Evolutionary conservation across 768 basidiomycete species (phyloP), one percentile per base, ranked within the genome.

Genomic region (Trametes coccinea): DNA sequence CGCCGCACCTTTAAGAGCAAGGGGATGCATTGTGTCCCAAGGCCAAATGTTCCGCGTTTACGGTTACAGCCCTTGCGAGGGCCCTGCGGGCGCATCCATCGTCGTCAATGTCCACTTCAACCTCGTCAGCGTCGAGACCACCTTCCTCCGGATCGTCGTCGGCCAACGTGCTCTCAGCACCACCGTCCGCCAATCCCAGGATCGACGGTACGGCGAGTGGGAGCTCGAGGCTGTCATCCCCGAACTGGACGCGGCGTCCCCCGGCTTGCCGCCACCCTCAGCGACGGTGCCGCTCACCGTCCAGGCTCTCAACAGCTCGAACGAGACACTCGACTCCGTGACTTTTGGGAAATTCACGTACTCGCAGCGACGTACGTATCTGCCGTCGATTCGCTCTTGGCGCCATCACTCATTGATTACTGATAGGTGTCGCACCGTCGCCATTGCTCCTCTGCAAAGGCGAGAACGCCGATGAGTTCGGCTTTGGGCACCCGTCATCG

Each of bases 291-390:
- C 80, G 7, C 76, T 89, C 54, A 83, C 84, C 16, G 83, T 89
- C 30, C 85, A 89, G 70, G 85, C 84, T 10, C 75, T 90, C 56
- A 81, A 83, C 72, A 74, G 78, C 55, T 76, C 82, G 16, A 80
- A 83, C 62, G 64, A 72, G 37, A 61, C 90, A 40, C 70, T 92
- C 16, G 89, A 90, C 67, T 81, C 84, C 0, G 79, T 87, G 57
- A 81, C 82, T 13, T 89, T 90, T 72, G 92, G 90, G 57, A 80
- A 85, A 63, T 92, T 90, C 73, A 80, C 81, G 37, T 92, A 88
- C 67, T 83, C 79, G 77, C 74, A 80, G 27, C 70, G 76, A 59
- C 80, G 86, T 78, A 46, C 17, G 72, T 69, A 11, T 41, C 9
- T 14, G 10, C 13, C 34, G 2, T 37, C 22, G 46, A 22, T 59